Evolutionary conservation across 495 filamentous ascomycete species (phyloP).

Genomic region (Tirmania nivea): DNA sequence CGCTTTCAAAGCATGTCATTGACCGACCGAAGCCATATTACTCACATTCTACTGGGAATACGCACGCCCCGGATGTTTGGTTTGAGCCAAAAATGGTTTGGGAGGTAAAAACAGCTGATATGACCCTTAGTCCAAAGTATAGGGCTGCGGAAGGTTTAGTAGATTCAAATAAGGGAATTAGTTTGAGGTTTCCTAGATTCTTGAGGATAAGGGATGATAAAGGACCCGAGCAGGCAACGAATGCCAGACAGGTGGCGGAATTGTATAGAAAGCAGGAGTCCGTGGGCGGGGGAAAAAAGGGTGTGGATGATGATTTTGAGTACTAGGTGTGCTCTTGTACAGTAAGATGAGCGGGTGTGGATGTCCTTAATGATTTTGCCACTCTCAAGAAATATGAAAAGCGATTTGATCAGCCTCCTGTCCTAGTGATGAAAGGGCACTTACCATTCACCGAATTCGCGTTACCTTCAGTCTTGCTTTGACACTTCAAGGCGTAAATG

Average conservation of each 20-base stretch:
- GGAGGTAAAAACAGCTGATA: conserved; percentile 92
- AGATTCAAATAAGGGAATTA: conserved; percentile 58
- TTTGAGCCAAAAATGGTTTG: conserved; percentile 86
- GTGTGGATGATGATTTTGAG: conserved; percentile 95
- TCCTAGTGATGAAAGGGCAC: too few relatives aligned
- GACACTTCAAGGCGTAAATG: too few relatives aligned
- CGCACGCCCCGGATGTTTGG: conserved; percentile 96
- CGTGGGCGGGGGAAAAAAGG: conserved; percentile 41
- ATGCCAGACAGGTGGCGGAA: conserved; percentile 61
- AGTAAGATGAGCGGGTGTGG: too few relatives aligned
- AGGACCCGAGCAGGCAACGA: conserved; percentile 79
- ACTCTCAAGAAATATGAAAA: too few relatives aligned
- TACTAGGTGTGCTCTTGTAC: conserved; percentile 32
- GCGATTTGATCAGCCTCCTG: too few relatives aligned
- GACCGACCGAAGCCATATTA: conserved; percentile 90
- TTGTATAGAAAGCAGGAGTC: conserved; percentile 93
- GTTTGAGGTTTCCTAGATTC: conserved; percentile 74
- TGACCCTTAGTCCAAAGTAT: conserved; percentile 81
- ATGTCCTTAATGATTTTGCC: too few relatives aligned
- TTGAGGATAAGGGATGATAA: conserved; percentile 83
- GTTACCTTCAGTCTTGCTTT: too few relatives aligned
- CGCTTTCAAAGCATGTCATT: conserved; percentile 51
- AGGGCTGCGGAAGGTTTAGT: conserved; percentile 52
- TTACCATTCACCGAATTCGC: too few relatives aligned
- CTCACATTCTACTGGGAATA: conserved; percentile 54